A percentile compares a stretch with the other conserved stretches of the same genome.
Conservation (phyloP, 2,329 filamentous ascomycete species). For the Monosporascus cannonballus region DNA sequence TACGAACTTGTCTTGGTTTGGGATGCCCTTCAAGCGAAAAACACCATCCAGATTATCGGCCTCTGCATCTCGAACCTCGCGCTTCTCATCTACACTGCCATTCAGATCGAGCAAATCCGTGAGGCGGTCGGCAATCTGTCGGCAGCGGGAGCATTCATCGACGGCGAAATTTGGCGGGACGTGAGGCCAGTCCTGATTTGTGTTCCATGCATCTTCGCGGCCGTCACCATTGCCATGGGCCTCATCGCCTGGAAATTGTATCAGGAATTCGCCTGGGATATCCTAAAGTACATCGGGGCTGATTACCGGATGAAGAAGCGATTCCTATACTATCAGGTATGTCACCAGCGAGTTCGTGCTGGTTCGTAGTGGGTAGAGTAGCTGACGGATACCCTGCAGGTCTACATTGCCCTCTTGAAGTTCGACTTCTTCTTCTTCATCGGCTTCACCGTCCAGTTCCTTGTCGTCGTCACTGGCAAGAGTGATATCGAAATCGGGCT, state of each 20-base stretch:
- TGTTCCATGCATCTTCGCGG: constrained; percentile 75
- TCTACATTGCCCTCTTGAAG: constrained; percentile 95
- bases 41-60: constrained; percentile 97
- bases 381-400: constrained; percentile 43
- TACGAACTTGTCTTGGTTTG: constrained; percentile 88
- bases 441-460: constrained; percentile 95
- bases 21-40: constrained; percentile 89
- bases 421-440: constrained; percentile 99
- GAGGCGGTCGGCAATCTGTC: constrained; percentile 59
- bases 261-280: constrained; percentile 98
- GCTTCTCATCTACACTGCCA: constrained; percentile 84
- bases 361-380: neutral
- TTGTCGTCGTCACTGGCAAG: constrained; percentile 75
- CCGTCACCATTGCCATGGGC: constrained; percentile 66
- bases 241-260: constrained; percentile 92
- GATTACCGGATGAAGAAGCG: constrained; percentile 95
- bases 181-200: constrained; percentile 75
- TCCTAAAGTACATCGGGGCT: constrained; percentile 97
- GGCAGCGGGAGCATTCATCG: constrained; percentile 35
- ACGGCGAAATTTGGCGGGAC: constrained; percentile 56
- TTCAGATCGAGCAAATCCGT: constrained; percentile 86
- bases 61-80: constrained; percentile 89
- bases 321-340: constrained; percentile 91
- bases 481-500: constrained; percentile 73
- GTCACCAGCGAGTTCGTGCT: constrained; percentile 12